These are phyloP conservation scores for Physocladia obscura DNA, from an alignment of 192 early-diverging fungal species.

Conservation along the genomic window DNA sequence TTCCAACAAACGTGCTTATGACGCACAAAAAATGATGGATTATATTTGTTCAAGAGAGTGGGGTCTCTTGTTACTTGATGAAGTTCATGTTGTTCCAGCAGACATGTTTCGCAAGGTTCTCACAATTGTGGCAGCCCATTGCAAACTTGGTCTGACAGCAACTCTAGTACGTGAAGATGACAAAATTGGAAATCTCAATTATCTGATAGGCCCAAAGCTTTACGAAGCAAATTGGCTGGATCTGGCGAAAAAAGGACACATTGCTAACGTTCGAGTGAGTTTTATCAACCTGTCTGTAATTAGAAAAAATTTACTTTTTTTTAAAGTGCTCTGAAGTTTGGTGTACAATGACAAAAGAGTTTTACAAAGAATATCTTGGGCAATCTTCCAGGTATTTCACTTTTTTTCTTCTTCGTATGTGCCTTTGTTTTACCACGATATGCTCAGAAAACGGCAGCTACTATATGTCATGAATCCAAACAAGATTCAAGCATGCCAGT, in stretches of 20 bases:
- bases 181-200: constrained; percentile 96
- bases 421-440: not conserved
- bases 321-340: constrained; percentile 91
- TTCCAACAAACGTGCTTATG: constrained; percentile 87
- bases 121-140: constrained; percentile 86
- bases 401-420: not conserved
- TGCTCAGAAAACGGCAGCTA: constrained; percentile 71
- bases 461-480: constrained; percentile 96
- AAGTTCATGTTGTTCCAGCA: constrained; percentile 98
- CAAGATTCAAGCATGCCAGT: constrained; percentile 98
- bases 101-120: constrained; percentile 91
- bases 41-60: constrained; percentile 89
- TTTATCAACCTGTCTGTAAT: constrained; percentile 6
- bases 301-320: not conserved
- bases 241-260: constrained; percentile 91
- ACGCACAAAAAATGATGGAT: constrained; percentile 93
- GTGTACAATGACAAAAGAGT: constrained; percentile 96
- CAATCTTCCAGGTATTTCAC: constrained; percentile 56
- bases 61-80: constrained; percentile 96
- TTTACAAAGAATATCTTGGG: constrained; percentile 89
- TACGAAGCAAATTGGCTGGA: constrained; percentile 99
- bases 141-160: constrained; percentile 83
- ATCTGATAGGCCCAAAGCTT: constrained; percentile 97
- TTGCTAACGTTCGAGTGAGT: constrained; percentile 85
- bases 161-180: constrained; percentile 98